Conservation (phyloP, 2,329 filamentous ascomycete species). For the Keithomyces neogunnii region DNA sequence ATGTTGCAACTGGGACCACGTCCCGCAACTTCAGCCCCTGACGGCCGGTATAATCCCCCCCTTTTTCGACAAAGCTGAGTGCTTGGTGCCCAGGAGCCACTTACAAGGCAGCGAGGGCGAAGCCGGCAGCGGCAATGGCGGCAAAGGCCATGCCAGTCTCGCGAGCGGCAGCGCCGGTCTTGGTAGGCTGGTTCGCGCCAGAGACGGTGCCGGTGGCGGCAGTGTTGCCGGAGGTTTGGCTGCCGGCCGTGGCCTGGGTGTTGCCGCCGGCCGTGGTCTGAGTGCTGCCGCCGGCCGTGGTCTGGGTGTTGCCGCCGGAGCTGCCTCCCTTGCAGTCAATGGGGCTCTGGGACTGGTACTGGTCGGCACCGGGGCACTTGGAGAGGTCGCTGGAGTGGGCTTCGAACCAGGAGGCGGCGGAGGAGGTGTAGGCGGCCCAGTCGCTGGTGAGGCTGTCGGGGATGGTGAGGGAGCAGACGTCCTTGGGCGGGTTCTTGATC, state of each 20-base stretch:
- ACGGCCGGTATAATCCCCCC: too few relatives aligned
- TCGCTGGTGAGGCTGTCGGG: constrained; percentile 22
- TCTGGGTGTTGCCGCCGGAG: constrained; percentile 5
- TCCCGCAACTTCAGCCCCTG: too few relatives aligned
- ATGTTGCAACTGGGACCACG: too few relatives aligned
- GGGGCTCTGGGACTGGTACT: neutral
- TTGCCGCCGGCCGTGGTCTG: constrained; percentile 4
- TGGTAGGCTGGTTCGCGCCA: constrained; percentile 5
- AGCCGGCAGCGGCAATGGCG: constrained; percentile 20
- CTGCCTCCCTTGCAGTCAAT: neutral
- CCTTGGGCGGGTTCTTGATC: constrained; percentile 15
- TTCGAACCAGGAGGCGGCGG: constrained; percentile 22
- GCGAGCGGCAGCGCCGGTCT: constrained; percentile 13
- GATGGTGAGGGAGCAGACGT: constrained; percentile 23
- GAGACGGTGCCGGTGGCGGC: constrained; percentile 5
- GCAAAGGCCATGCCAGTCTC: constrained; percentile 20
- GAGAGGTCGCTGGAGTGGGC: constrained; percentile 18
- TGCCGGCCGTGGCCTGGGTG: neutral
- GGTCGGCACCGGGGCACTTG: constrained; percentile 15
- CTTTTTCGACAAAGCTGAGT: too few relatives aligned
- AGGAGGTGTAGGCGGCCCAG: constrained; percentile 23
- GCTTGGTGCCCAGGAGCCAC: neutral
- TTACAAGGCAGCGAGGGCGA: constrained; percentile 22
- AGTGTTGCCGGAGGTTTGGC: neutral
- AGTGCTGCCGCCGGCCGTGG: constrained; percentile 1